A percentile compares a stretch with the other conserved stretches of the same genome.
Evolutionary conservation across 495 filamentous ascomycete genomes (phyloP).

Genomic region (Neurospora sp.): DNA sequence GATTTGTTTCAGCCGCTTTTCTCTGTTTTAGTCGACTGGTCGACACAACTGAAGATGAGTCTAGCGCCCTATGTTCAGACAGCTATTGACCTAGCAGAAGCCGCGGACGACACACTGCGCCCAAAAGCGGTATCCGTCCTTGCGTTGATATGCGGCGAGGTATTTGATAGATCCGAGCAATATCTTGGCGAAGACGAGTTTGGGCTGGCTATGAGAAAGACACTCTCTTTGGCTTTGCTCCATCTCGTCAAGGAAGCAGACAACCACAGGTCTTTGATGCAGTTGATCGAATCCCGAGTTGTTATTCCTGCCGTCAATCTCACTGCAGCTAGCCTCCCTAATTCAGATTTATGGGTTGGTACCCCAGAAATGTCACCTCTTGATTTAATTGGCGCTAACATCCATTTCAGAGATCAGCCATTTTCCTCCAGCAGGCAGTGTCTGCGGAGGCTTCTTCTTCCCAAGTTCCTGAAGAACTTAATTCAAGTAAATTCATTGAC

Average conservation of each 20-base stretch:
- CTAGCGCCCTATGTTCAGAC: slow-evolving; percentile 18
- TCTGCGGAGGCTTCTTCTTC: background rate
- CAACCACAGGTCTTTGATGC: slow-evolving; percentile 20
- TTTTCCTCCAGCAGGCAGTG: slow-evolving; percentile 19
- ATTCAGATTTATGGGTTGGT: background rate
- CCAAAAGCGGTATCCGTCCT: slow-evolving; percentile 25
- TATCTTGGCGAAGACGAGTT: slow-evolving; percentile 15
- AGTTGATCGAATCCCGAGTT: slow-evolving; percentile 25
- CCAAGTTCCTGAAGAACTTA: slow-evolving; percentile 5
- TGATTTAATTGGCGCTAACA: slow-evolving; percentile 11
- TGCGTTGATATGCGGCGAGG: slow-evolving; percentile 22
- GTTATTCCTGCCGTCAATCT: slow-evolving; percentile 7
- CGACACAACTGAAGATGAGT: slow-evolving; percentile 11
- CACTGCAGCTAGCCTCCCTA: slow-evolving; percentile 10
- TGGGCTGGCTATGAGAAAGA: slow-evolving; percentile 1
- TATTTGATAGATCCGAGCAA: slow-evolving; percentile 6
- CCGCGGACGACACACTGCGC: slow-evolving; percentile 12
- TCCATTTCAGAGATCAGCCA: slow-evolving; percentile 19
- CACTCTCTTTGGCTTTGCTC: slow-evolving; percentile 20
- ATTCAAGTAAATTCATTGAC: slow-evolving; percentile 21
- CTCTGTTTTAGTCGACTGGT: slow-evolving; percentile 17
- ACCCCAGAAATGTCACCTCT: background rate
- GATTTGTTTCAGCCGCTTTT: slow-evolving; percentile 26
- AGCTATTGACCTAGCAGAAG: slow-evolving; percentile 16
- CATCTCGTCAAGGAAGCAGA: slow-evolving; percentile 23